phyloP scores from a whole-genome alignment of 257 asterid genomes.

The Solanum chilense region DNA sequence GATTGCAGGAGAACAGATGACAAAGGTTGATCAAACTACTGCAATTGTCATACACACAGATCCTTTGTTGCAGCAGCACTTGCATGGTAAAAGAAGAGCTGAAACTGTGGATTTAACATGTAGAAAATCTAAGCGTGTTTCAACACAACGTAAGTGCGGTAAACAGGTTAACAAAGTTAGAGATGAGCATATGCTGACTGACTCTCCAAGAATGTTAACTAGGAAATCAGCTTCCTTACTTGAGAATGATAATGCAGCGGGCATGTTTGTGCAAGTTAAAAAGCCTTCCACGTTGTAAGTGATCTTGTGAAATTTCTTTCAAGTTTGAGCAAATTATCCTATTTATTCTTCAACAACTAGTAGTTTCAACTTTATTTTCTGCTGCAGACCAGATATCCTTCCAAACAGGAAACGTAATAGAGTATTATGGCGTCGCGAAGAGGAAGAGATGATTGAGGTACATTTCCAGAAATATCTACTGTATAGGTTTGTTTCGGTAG shows the following conservation, averaged over 20 bases:
- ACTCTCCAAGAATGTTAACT: conserved; percentile 19
- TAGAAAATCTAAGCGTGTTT: conserved; percentile 7
- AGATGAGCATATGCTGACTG: conserved; percentile 3
- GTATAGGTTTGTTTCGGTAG: neutral
- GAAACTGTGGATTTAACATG: conserved; percentile 4
- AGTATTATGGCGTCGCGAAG: conserved; percentile 44
- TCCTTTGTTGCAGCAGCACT: neutral
- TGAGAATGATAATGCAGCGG: conserved; percentile 9
- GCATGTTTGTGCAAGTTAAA: conserved; percentile 8
- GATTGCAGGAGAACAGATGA: conserved; percentile 13
- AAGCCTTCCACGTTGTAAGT: conserved; percentile 25
- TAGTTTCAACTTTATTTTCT: neutral
- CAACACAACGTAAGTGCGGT: conserved; percentile 5
- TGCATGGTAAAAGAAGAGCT: conserved; percentile 15
- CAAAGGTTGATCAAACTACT: conserved; percentile 12
- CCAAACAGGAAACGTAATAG: conserved; percentile 31
- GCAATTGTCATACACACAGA: conserved; percentile 13
- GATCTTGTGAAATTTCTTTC: neutral
- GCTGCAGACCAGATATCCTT: conserved; percentile 25
- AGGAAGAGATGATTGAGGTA: conserved; percentile 63
- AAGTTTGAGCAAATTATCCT: neutral
- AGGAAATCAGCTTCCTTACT: conserved; percentile 16
- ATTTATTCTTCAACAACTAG: neutral
- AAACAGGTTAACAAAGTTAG: conserved; percentile 9
- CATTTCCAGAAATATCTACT: neutral